phyloP scores from a whole-genome alignment of 2,329 filamentous ascomycete genomes.

The Bertia moriformis region DNA sequence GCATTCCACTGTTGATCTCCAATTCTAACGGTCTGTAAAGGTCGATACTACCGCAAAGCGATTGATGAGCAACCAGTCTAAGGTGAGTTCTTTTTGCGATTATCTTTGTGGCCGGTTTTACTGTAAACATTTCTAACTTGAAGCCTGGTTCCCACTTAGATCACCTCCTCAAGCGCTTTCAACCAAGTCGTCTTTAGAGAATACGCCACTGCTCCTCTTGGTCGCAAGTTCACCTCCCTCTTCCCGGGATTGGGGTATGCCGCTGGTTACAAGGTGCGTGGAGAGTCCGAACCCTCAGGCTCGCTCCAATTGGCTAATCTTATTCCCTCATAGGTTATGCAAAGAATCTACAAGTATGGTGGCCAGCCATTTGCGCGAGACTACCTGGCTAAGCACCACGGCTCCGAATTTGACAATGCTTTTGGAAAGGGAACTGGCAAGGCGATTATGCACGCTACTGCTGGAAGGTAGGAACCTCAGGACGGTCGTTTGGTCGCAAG shows the following conservation, averaged over 20 bases:
- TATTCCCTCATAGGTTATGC: constrained; percentile 55
- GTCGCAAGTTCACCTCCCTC: constrained; percentile 78
- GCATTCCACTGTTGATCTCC: constrained; percentile 3
- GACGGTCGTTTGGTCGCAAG: background rate
- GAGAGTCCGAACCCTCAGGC: constrained; percentile 2
- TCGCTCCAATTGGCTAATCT: background rate
- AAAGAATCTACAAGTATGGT: constrained; percentile 97
- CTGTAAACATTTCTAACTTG: constrained; percentile 14
- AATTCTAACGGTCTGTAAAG: constrained; percentile 25
- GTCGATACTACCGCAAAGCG: constrained; percentile 98
- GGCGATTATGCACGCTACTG: constrained; percentile 93
- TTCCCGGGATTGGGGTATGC: constrained; percentile 96
- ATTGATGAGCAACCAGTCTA: constrained; percentile 93
- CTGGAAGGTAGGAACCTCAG: constrained; percentile 52
- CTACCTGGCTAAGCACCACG: constrained; percentile 68
- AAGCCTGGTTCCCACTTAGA: constrained; percentile 21
- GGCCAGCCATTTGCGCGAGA: constrained; percentile 91
- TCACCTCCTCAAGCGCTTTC: constrained; percentile 46
- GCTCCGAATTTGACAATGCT: constrained; percentile 67
- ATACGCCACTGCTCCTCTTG: constrained; percentile 55
- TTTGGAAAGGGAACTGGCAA: constrained; percentile 97
- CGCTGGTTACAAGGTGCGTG: constrained; percentile 81
- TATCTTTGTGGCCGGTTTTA: constrained; percentile 4
- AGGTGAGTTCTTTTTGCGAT: constrained; percentile 25
- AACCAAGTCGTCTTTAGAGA: constrained; percentile 92